These are phyloP conservation scores for Pythium guiyangense DNA, from an alignment of 352 stramenopile genomes.

Conservation along the genomic window DNA sequence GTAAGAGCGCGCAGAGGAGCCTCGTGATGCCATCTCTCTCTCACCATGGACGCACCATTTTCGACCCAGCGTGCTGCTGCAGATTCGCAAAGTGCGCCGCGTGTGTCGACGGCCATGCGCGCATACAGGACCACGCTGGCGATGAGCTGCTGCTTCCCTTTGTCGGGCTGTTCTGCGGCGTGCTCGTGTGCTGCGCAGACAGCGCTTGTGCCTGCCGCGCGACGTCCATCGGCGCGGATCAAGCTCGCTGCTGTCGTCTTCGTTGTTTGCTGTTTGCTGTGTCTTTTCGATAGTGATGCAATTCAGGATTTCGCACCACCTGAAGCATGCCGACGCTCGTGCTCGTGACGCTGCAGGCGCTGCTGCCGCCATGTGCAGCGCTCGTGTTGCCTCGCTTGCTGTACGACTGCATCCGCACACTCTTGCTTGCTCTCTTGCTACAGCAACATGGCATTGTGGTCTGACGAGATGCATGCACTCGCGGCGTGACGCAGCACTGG, in stretches of 20 bases:
- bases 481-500: constrained; percentile 18
- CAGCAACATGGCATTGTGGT: background rate
- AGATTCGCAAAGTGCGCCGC: constrained; percentile 32
- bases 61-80: constrained; percentile 22
- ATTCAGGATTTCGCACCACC: background rate
- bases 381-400: constrained; percentile 21
- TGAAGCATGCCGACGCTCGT: background rate
- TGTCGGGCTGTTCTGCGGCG: no score
- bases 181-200: no score
- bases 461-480: background rate
- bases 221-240: no score
- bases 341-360: constrained; percentile 12
- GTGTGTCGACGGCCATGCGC: constrained; percentile 13
- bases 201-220: no score
- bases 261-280: no score
- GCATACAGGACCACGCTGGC: background rate
- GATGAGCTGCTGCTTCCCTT: no score
- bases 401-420: constrained; percentile 4
- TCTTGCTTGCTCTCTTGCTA: background rate
- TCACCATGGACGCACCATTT: constrained; percentile 26
- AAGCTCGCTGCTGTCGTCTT: no score
- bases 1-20: background rate
- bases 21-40: background rate
- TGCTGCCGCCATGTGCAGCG: constrained; percentile 19
- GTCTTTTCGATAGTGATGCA: no score